phyloP scores from a whole-genome alignment of 2,329 filamentous ascomycete genomes.

The Cladosporium sp. region DNA sequence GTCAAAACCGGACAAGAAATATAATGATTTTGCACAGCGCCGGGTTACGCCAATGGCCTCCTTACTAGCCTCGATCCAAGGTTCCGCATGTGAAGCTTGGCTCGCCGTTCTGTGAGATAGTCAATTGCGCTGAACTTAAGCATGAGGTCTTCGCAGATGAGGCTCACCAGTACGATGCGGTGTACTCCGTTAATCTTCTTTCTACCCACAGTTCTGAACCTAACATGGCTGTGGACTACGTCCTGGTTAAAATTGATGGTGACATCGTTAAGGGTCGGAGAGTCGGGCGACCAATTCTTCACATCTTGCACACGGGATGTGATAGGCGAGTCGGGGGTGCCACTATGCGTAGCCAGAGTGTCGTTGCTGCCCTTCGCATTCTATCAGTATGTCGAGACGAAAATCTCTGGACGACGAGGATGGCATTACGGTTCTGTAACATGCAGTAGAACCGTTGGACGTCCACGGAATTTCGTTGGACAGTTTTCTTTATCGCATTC shows the following conservation, averaged over 20 bases:
- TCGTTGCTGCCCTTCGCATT: neutral
- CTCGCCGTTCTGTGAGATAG: constrained; percentile 57
- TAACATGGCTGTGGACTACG: constrained; percentile 64
- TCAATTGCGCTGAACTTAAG: neutral
- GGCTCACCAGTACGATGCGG: constrained; percentile 52
- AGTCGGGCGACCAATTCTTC: constrained; percentile 65
- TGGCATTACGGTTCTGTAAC: no score
- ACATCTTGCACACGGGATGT: constrained; percentile 58
- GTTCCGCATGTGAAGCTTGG: constrained; percentile 70
- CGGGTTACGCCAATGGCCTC: no score
- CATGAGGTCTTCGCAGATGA: neutral
- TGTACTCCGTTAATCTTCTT: constrained; percentile 60
- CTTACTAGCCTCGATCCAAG: constrained; percentile 61
- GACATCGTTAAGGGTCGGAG: constrained; percentile 66
- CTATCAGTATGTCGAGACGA: no score
- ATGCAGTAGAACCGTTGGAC: no score
- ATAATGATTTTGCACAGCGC: no score
- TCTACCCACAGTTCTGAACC: constrained; percentile 65
- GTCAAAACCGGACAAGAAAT: neutral
- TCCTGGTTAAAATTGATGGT: constrained; percentile 58
- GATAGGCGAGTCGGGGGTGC: constrained; percentile 54
- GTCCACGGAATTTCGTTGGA: no score
- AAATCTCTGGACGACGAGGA: no score
- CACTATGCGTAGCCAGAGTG: constrained; percentile 47
- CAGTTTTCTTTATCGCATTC: no score